phyloP scores from a whole-genome alignment of 805 yeast species.

The Monosporozyma aerobia region DNA sequence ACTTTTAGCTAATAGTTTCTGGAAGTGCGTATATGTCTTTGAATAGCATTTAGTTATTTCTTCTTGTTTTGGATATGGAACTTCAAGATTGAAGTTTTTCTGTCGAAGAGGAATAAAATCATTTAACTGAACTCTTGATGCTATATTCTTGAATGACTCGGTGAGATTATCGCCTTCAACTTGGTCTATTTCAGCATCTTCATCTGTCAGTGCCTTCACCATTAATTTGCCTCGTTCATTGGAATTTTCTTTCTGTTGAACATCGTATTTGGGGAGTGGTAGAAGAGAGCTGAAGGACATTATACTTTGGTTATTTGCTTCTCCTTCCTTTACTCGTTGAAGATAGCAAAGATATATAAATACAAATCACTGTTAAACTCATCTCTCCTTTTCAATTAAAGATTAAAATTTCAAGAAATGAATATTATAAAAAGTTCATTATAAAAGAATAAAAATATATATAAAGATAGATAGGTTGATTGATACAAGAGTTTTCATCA shows the following conservation, averaged over 20 bases:
- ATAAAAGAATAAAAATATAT: background rate
- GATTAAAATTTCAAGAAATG: background rate
- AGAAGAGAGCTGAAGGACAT: conserved; percentile 19
- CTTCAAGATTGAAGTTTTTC: conserved; percentile 30
- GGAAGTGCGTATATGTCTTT: conserved; percentile 40
- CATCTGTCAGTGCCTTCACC: background rate
- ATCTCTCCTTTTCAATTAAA: background rate
- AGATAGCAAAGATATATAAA: too few relatives aligned
- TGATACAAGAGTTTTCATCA: conserved; percentile 1
- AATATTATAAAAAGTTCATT: background rate
- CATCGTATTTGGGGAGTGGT: conserved; percentile 17
- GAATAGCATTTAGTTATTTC: conserved; percentile 39
- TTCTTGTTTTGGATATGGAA: conserved; percentile 40
- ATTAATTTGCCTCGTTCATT: background rate
- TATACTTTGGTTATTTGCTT: background rate
- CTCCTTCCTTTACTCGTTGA: too few relatives aligned
- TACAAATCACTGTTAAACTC: background rate
- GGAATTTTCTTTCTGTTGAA: background rate
- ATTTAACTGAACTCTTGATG: conserved; percentile 33
- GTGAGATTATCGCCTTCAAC: background rate
- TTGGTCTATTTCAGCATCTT: background rate
- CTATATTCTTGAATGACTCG: conserved; percentile 1
- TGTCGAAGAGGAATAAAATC: conserved; percentile 57
- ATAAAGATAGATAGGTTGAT: background rate
- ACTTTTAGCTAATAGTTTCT: background rate